Base-by-base conservation (phyloP, 2,329 filamentous ascomycete genomes). In the Pseudogymnoascus sp. region DNA sequence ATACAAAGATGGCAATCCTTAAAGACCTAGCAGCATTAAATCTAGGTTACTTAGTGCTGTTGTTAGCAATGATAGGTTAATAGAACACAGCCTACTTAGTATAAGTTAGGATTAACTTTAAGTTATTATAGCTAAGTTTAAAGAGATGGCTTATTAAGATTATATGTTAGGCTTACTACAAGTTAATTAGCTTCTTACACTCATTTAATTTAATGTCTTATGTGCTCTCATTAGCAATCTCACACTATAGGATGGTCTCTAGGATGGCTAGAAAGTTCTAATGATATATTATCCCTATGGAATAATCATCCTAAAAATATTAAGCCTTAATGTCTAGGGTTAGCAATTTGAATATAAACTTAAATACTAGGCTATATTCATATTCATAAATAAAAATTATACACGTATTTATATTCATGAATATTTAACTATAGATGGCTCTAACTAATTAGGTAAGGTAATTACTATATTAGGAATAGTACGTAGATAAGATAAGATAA, bases 201-300 rank as follows among this genome's bases (percentile, higher is more conserved):
- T 70, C 1, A 62, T 69, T 25, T 62, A 69, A 61, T 67, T 70
- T 63, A 70, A 70, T 35, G 67, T 70, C 8, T 64, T 67, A n/a
- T 60, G 67, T 4, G 69, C 68, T n/a, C 40, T 68, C 2, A 42
- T 65, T 18, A 63, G 28, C 31, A 70, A 69, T 35, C 60, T 0
- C 6, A 35, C 14, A 38, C 47, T 3, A 28, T 69, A 7, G 63
- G 59, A 3, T 66, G 64, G 23, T 11, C 56, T 5, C 38, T 63
- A 0, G 44, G 62, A 16, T 63, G 62, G 37, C 28, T 65, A 11
- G 23, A 28, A 7, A 11, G 10, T 12, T 40, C 62, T 14, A 53
- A 65, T 11, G 50, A 61, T n/a, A 61, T 28, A 28, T 28, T 63
- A 10, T 64, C 64, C 11, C 64, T 62, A 2, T 64, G 38, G 21